phyloP scores from a whole-genome alignment of 306 rosid species.

The Potentilla sterilis region DNA sequence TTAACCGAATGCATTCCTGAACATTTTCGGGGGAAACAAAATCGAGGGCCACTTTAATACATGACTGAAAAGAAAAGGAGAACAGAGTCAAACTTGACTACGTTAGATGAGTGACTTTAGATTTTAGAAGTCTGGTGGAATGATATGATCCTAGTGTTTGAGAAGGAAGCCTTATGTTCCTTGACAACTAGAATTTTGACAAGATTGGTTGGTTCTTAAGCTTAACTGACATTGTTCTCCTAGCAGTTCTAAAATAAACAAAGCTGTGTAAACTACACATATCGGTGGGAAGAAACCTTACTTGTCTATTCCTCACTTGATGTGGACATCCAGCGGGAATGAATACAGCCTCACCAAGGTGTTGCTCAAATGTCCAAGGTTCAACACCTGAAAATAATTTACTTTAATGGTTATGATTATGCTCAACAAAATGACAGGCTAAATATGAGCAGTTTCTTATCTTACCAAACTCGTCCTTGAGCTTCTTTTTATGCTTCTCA shows the following conservation, averaged over 20 bases:
- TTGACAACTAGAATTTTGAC: neutral
- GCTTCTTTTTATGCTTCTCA: constrained; percentile 56
- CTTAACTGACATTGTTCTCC: neutral
- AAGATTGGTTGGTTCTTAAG: neutral
- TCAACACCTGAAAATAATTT: constrained; percentile 44
- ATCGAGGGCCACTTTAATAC: constrained; percentile 66
- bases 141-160: neutral
- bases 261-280: neutral
- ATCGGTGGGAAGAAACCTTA: constrained; percentile 13
- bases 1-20: constrained; percentile 52
- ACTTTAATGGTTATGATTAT: constrained; percentile 13
- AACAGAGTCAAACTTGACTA: constrained; percentile 24
- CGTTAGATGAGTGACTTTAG: neutral
- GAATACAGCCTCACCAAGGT: constrained; percentile 67
- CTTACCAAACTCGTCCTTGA: constrained; percentile 63
- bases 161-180: neutral
- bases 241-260: neutral
- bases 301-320: constrained; percentile 69
- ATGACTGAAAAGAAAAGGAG: constrained; percentile 43
- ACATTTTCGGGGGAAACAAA: constrained; percentile 66
- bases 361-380: constrained; percentile 70
- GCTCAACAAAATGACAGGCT: constrained; percentile 4
- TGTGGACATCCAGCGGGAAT: constrained; percentile 75
- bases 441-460: constrained; percentile 21
- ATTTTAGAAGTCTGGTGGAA: neutral